Evolutionary conservation across 1,139 yeast genomes (phyloP).

Genomic region (Geotrichum candidum): DNA sequence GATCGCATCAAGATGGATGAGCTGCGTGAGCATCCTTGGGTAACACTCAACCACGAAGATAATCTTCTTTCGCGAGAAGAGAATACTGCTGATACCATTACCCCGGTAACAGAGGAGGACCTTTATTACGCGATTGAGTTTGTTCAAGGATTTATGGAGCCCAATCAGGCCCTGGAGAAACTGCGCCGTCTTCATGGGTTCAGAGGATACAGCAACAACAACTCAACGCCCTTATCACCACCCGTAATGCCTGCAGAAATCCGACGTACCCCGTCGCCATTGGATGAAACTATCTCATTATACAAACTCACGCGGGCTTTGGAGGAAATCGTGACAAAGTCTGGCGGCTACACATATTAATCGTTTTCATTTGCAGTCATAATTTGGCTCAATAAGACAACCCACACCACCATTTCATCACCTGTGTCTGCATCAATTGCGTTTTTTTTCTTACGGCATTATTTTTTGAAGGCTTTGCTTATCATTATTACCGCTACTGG

Average conservation of each 20-base stretch:
- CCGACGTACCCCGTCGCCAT: constrained; percentile 12
- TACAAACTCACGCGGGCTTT: constrained; percentile 31
- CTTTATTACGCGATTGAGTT: constrained; percentile 35
- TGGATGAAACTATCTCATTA: constrained; percentile 22
- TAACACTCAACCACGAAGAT: constrained; percentile 38
- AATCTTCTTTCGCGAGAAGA: constrained; percentile 35
- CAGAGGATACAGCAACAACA: constrained; percentile 24
- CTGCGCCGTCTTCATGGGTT: constrained; percentile 30
- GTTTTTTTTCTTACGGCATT: not conserved
- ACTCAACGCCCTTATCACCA: constrained; percentile 8
- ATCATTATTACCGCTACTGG: too few species aligned
- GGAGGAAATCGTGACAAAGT: constrained; percentile 27
- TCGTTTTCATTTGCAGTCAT: not conserved
- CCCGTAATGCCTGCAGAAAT: constrained; percentile 5
- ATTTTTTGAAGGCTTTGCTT: too few species aligned
- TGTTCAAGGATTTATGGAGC: constrained; percentile 29
- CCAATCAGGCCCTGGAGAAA: constrained; percentile 26
- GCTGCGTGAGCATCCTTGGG: constrained; percentile 58
- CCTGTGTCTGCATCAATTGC: not conserved
- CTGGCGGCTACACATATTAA: not conserved
- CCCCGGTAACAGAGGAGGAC: constrained; percentile 37
- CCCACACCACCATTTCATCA: not conserved
- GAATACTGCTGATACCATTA: constrained; percentile 33
- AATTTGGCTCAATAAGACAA: too few species aligned
- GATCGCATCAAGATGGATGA: constrained; percentile 48